phyloP scores from a whole-genome alignment of 2,329 filamentous ascomycete genomes.

The Xylaria sp. region DNA sequence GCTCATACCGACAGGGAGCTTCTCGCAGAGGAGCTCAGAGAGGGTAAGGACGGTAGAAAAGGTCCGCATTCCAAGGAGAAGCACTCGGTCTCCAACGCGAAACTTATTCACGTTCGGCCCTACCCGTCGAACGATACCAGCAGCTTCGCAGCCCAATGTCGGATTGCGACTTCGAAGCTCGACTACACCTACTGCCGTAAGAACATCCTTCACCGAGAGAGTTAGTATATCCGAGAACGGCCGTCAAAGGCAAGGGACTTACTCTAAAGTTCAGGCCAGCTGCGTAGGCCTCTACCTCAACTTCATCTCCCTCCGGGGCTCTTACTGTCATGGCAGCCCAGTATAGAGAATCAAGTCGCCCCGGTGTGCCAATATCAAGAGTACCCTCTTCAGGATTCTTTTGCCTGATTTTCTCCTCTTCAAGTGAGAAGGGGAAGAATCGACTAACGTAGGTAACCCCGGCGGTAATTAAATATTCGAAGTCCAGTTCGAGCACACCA shows the following conservation, averaged over 20 bases:
- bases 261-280: conserved; percentile 21
- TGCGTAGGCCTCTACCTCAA: conserved; percentile 12
- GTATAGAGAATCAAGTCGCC: background rate
- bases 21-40: conserved; percentile 14
- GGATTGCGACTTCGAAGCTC: background rate
- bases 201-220: background rate
- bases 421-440: conserved; percentile 7
- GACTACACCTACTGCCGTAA: background rate
- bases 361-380: background rate
- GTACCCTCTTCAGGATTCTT: background rate
- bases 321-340: background rate
- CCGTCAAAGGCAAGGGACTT: background rate
- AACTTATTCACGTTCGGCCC: conserved; percentile 5
- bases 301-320: background rate
- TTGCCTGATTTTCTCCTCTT: background rate
- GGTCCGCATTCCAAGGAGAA: background rate
- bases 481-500: background rate
- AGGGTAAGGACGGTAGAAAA: background rate
- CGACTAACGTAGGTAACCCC: background rate
- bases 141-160: conserved; percentile 9
- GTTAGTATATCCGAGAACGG: too few relatives aligned
- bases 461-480: conserved; percentile 6
- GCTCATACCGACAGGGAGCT: conserved; percentile 38
- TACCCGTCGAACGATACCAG: conserved; percentile 15
- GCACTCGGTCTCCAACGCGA: conserved; percentile 25